Base-by-base conservation (phyloP, 2,329 filamentous ascomycete species). In the Fusarium dimerum region DNA sequence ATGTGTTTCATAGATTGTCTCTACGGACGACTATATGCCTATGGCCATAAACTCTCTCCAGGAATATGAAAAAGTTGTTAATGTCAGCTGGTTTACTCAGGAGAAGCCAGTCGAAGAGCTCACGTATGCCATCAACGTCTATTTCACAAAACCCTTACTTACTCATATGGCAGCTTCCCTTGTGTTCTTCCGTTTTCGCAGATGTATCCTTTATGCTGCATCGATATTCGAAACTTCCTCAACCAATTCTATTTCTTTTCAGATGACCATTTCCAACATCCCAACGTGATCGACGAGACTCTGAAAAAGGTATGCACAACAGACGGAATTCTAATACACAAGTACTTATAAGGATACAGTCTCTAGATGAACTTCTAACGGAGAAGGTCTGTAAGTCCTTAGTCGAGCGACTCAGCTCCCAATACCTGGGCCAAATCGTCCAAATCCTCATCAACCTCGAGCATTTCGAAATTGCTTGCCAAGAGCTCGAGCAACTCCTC, bases 21-120 rank as follows among this genome's bases (percentile, higher is more conserved):
- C 90, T n/a, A 97, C 91, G 1, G 94, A 99, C 69, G 94, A 99
- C 72, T 99, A 99, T 73, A 99, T 99, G 93, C 95, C 94, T 3
- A 97, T 99, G 94, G 90, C 91, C 2, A 96, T 97, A 69, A 90
- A 92, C 65, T 92, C 88, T 17, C 74, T 81, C 15, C 92, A 96
- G 64, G 92, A 97, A 66, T 97, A 96, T 68, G 90, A 95, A 65
- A 96, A 97, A 66, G 93, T 99, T 36, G 84, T 97, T 59, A 94
- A 92, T 56, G 92, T 97, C 54, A 96, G 89, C 74, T 99, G 93
- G 93, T 97, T 96, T 70, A 87, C 84, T 1, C 92, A 92, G 41
- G 91, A 96, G 32, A 91, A 89, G 63, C 76, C 86, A 16, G 75
- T 82, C 30, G 85, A 92, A 54, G 85, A 94, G 61, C 81, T 96